Base-by-base conservation (phyloP, 306 rosid species). In the Lathyrus sativus region DNA sequence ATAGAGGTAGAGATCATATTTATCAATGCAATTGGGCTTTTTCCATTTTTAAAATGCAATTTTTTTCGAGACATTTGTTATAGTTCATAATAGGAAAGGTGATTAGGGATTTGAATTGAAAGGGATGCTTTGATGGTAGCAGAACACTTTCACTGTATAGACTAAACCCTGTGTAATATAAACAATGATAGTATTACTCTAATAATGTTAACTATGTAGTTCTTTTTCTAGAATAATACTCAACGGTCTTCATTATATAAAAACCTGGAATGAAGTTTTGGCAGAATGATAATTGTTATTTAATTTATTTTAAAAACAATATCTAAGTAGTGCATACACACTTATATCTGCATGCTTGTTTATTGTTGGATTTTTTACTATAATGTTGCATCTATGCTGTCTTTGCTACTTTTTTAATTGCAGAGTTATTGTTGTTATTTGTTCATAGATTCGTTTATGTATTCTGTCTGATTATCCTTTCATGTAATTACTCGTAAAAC, bases 1-100 rank as follows among this genome's bases (percentile, higher is more conserved):
- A 38, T 17, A 26, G 6, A 4, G 43, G 63, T 22, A 67, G 56
- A 64, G 3, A n/a, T 43, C 13, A 12, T 29, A 29, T 31, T 59
- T 74, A 62, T 55, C 39, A 46, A 58, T 63, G 76, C 58, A 9
- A 77, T 19, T 39, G 37, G 59, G 66, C 49, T n/a, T 24, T 41
- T 60, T 46, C 3, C 5, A 9, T 53, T 76, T 14, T 6, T 50
- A 22, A 41, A 28, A 48, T 38, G 68, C 44, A 68, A 62, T 37
- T 35, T 11, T 41, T 62, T 33, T 45, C 13, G 4, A 9, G 33
- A 57, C 55, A 37, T 67, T 24, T 28, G 42, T 73, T 63, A 19
- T 35, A 51, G 56, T 53, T 63, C 71, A 15, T 29, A 17, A 54
- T 54, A 64, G 58, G 42, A 42, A 73, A 54, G 18, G 39, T 66